phyloP scores from a whole-genome alignment of 2,329 filamentous ascomycete genomes.

The Kalmusia sp. region DNA sequence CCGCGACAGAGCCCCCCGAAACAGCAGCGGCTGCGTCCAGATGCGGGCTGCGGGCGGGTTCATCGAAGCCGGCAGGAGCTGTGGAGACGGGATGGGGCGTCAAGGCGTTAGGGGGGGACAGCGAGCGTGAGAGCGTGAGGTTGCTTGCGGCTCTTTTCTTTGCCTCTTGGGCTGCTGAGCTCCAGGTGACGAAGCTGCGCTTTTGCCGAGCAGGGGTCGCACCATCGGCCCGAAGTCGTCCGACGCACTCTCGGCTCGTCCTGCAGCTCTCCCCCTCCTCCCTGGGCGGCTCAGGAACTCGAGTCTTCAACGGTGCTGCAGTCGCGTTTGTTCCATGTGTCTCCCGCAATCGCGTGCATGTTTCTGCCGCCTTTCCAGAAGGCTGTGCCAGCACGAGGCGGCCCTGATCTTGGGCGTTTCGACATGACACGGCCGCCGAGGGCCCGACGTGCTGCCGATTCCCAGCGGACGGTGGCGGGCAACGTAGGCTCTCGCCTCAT shows the following conservation, averaged over 20 bases:
- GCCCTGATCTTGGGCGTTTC: background rate
- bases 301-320: background rate
- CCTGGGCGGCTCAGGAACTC: constrained; percentile 2
- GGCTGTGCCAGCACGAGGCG: background rate
- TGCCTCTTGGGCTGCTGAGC: background rate
- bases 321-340: background rate
- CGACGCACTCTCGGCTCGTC: background rate
- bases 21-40: constrained; percentile 33
- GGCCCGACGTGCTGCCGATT: background rate
- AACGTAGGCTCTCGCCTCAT: background rate
- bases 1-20: constrained; percentile 17
- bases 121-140: background rate
- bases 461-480: background rate
- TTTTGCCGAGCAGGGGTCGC: constrained; percentile 2
- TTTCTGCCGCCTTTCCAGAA: constrained; percentile 21
- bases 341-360: constrained; percentile 7
- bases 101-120: no score
- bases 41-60: constrained; percentile 29
- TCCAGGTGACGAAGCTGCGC: background rate
- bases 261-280: background rate
- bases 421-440: background rate
- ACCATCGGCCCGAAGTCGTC: constrained; percentile 10
- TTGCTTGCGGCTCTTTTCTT: background rate
- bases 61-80: constrained; percentile 22
- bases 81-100: background rate